Evolutionary conservation across 139 green algal genomes (phyloP).

Genomic region (Coelastrella sp.): DNA sequence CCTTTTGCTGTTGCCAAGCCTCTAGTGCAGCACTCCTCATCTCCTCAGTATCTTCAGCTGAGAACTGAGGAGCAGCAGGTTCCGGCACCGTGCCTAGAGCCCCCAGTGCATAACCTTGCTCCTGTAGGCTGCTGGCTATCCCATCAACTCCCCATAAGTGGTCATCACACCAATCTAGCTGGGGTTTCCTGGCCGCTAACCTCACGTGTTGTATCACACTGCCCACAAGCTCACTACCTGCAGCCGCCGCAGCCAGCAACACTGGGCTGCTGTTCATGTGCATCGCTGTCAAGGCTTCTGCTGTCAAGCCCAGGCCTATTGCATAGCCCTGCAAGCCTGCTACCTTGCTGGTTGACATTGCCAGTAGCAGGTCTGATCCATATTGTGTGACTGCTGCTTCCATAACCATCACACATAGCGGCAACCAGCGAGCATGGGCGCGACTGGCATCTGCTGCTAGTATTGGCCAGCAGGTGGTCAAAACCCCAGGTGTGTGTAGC

Average conservation of each 20-base stretch:
- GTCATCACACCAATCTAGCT: background rate
- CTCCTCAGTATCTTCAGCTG: background rate
- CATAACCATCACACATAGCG: slow-evolving; percentile 57
- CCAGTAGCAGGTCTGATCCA: slow-evolving; percentile 8
- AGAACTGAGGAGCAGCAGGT: slow-evolving; percentile 4
- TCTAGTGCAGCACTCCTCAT: background rate
- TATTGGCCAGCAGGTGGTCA: slow-evolving; percentile 53
- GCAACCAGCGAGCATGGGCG: slow-evolving; percentile 53
- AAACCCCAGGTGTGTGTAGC: slow-evolving; percentile 29
- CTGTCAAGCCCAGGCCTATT: slow-evolving; percentile 49
- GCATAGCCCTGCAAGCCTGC: background rate
- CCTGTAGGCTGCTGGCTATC: background rate
- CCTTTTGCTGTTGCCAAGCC: slow-evolving; percentile 24
- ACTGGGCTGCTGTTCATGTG: background rate
- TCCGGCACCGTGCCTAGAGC: slow-evolving; percentile 18
- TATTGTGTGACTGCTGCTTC: slow-evolving; percentile 50
- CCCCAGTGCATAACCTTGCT: slow-evolving; percentile 10
- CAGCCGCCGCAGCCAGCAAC: background rate
- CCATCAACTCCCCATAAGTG: background rate
- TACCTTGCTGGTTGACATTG: background rate
- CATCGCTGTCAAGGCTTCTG: background rate
- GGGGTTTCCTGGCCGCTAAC: slow-evolving; percentile 25
- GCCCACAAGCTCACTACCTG: background rate
- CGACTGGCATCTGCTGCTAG: slow-evolving; percentile 27
- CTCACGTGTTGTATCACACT: slow-evolving; percentile 30